Evolutionary conservation across 371 early-diverging fungal genomes (phyloP), one percentile per base, ranked within the genome.

Genomic region (Parasitella parasitica): DNA sequence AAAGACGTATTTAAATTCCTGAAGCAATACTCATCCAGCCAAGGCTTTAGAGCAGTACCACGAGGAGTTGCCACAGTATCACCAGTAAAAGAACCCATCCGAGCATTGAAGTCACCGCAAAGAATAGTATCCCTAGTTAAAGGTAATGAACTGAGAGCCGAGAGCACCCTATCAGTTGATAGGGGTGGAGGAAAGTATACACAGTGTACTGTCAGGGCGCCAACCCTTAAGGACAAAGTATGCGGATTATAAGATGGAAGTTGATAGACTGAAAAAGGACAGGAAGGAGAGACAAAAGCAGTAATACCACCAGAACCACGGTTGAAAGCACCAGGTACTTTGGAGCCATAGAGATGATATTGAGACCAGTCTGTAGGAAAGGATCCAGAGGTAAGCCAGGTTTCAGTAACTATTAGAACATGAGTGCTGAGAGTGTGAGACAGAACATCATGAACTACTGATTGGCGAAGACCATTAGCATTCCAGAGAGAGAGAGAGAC

Each of bases 351-450:
- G 36, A 54, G 16, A 37, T 63, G 56, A 24, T 27, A 63, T 51
- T 63, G 56, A 2, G 43, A 9, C 63, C 63, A 63, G 20, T 36
- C 2, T 3, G 56, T 48, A 8, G 54, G 55, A 37, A 30, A 35
- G 12, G 6, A 7, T 18, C n/a, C 32, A 49, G 55, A 26, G 16
- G 56, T 9, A n/a, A 54, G 54, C 59, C 54, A 59, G 11, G 56
- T 66, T 51, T 66, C 61, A 35, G 35, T 41, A 9, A 61, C 11
- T 22, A 66, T 32, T 5, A 32, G 36, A 6, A 54, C 22, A 37
- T 35, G 5, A 5, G 54, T 20, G 38, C 27, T 9, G 22, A n/a
- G 20, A 6, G 22, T 11, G 22, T 46, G 48, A 3, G 48, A 46
- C 5, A 46, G 48, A 18, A 22, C 20, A 46, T 46, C 48, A 20